phyloP scores from a whole-genome alignment of 768 basidiomycete genomes.

The Lentinula guzmanii region DNA sequence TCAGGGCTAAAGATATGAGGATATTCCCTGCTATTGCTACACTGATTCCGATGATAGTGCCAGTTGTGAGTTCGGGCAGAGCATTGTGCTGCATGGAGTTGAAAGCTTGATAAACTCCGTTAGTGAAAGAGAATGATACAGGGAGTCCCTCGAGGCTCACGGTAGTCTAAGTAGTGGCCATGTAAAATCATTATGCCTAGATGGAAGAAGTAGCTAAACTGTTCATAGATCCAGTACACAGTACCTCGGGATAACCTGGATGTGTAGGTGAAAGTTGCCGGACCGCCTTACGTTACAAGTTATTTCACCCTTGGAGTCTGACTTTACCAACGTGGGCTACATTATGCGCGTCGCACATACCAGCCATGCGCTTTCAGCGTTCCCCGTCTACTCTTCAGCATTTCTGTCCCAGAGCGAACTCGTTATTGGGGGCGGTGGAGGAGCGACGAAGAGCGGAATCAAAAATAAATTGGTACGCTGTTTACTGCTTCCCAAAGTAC shows the following conservation, averaged over 20 bases:
- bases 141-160: neutral
- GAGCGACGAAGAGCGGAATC: conserved; percentile 80
- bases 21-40: conserved; percentile 83
- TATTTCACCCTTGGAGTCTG: neutral
- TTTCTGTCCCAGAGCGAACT: conserved; percentile 71
- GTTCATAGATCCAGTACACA: neutral
- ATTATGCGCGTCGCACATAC: conserved; percentile 79
- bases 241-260: neutral
- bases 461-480: conserved; percentile 85
- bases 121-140: neutral
- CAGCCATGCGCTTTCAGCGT: conserved; percentile 67
- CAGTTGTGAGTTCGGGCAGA: conserved; percentile 49
- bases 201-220: neutral
- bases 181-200: neutral
- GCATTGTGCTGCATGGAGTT: conserved; percentile 19
- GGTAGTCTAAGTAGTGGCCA: neutral
- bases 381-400: conserved; percentile 85
- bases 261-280: neutral
- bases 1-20: conserved; percentile 86
- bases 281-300: neutral
- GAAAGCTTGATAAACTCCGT: neutral
- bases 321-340: neutral
- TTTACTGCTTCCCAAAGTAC: neutral
- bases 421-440: conserved; percentile 87
- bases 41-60: conserved; percentile 69